phyloP scores from a whole-genome alignment of 805 yeast genomes.

The Sporopachydermia lactativora region DNA sequence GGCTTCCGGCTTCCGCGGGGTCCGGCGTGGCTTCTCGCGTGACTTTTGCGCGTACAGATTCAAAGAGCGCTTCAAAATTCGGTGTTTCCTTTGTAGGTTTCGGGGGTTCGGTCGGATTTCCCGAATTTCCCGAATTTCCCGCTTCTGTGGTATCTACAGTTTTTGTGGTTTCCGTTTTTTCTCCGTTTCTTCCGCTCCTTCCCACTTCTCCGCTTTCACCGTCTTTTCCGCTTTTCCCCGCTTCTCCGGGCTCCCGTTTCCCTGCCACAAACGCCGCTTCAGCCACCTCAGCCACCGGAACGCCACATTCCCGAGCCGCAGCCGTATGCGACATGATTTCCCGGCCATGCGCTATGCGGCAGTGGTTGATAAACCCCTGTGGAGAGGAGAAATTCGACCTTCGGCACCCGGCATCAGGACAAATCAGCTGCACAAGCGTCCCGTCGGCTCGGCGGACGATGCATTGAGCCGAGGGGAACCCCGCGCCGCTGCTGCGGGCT shows the following conservation, averaged over 20 bases:
- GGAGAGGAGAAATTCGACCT: constrained; percentile 63
- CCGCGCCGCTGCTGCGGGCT: not conserved
- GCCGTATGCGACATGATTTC: constrained; percentile 61
- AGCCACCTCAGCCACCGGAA: constrained; percentile 32
- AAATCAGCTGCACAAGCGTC: constrained; percentile 48
- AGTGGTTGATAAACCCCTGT: constrained; percentile 70
- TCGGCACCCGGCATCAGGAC: constrained; percentile 43
- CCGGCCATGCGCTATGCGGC: constrained; percentile 57
- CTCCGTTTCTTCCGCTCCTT: not conserved
- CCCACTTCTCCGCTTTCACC: not conserved
- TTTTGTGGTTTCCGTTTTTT: not conserved
- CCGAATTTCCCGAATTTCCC: constrained; percentile 4
- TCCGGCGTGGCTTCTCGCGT: constrained; percentile 10
- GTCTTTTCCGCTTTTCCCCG: constrained; percentile 6
- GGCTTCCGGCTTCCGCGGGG: constrained; percentile 9
- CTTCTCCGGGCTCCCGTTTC: constrained; percentile 54
- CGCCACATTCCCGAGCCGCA: constrained; percentile 59
- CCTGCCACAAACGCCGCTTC: constrained; percentile 39
- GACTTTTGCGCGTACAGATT: constrained; percentile 7
- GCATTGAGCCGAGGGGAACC: constrained; percentile 2
- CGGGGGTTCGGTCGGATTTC: constrained; percentile 1
- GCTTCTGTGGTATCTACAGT: constrained; percentile 2
- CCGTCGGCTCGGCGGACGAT: constrained; percentile 36
- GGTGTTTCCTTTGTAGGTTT: constrained; percentile 4
- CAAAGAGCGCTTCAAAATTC: constrained; percentile 10